Conservation (phyloP, 2,329 filamentous ascomycete species). For the Delphinella strobiligena region DNA sequence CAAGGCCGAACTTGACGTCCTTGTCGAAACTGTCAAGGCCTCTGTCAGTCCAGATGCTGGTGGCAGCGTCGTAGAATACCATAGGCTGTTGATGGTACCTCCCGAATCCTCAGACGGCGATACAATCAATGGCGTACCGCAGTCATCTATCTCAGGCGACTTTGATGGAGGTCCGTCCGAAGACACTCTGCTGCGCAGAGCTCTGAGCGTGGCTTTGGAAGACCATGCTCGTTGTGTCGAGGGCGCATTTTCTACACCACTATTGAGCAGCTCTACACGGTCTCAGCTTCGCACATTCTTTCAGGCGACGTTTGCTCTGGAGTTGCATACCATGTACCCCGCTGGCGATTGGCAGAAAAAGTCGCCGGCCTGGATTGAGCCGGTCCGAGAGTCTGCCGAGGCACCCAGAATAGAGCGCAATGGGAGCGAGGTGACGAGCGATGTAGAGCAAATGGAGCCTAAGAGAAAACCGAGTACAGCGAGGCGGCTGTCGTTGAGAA, state of each 20-base stretch:
- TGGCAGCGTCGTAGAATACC: conserved; percentile 68
- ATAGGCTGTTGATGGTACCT: conserved; percentile 46
- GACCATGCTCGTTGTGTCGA: conserved; percentile 85
- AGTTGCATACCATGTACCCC: conserved; percentile 30
- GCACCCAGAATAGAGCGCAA: not conserved
- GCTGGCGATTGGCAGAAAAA: conserved; percentile 14
- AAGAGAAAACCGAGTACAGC: not conserved
- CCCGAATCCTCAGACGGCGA: conserved; percentile 10
- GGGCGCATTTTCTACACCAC: conserved; percentile 60
- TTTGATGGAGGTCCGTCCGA: conserved; percentile 32
- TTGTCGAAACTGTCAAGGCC: conserved; percentile 65
- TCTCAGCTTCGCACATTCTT: conserved; percentile 24
- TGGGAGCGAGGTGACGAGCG: not conserved
- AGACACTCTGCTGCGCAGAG: conserved; percentile 52
- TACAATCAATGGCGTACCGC: not conserved
- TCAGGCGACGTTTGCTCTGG: conserved; percentile 31
- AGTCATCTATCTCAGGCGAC: not conserved
- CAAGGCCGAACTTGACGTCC: conserved; percentile 52
- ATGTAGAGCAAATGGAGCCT: conserved; percentile 1
- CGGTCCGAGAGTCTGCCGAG: too few relatives aligned
- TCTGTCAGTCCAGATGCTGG: conserved; percentile 64
- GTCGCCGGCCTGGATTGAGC: conserved; percentile 14
- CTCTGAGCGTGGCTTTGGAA: conserved; percentile 71
- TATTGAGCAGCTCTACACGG: conserved; percentile 44
- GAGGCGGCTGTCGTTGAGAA: conserved; percentile 5